A percentile compares a stretch with the other conserved stretches of the same genome.
Conservation (phyloP, 1,284 basidiomycete genomes). For the Ustilago bromivora region DNA sequence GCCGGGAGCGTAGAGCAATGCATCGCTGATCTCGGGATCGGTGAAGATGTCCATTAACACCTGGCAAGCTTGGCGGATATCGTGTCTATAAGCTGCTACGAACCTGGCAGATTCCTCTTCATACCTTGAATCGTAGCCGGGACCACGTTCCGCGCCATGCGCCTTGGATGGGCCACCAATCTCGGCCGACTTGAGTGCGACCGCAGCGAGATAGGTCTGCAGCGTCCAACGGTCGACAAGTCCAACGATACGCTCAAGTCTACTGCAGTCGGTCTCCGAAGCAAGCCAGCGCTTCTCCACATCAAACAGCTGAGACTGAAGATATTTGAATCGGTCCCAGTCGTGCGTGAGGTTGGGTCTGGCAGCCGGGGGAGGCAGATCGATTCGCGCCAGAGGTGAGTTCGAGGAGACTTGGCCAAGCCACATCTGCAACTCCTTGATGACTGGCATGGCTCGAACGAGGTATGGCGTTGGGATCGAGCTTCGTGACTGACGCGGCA, state of each 20-base stretch:
- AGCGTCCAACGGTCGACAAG: conserved; percentile 42
- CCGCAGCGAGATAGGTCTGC: conserved; percentile 34
- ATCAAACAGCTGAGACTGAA: conserved; percentile 42
- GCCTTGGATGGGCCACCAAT: conserved; percentile 22
- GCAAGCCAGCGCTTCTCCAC: conserved; percentile 43
- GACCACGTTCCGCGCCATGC: conserved; percentile 15
- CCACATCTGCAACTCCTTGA: conserved; percentile 43
- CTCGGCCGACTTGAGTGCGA: conserved; percentile 34
- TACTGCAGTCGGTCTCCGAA: conserved; percentile 42
- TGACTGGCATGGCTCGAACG: conserved; percentile 22
- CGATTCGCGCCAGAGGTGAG: conserved; percentile 26
- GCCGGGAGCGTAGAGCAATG: conserved; percentile 42
- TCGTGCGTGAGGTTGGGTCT: conserved; percentile 38
- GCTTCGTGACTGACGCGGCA: conserved; percentile 28
- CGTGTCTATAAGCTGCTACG: conserved; percentile 33
- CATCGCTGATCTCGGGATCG: conserved; percentile 44
- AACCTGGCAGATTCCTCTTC: conserved; percentile 44
- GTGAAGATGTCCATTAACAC: conserved; percentile 50
- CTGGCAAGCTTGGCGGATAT: conserved; percentile 40
- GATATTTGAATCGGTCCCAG: conserved; percentile 52
- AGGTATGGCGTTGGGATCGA: conserved; percentile 33
- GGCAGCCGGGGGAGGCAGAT: conserved; percentile 13
- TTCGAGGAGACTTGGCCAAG: conserved; percentile 30
- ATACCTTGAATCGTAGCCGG: conserved; percentile 26
- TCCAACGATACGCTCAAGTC: conserved; percentile 44